Conservation (phyloP, 495 filamentous ascomycete genomes). For the Antarctomyces pellizariae region DNA sequence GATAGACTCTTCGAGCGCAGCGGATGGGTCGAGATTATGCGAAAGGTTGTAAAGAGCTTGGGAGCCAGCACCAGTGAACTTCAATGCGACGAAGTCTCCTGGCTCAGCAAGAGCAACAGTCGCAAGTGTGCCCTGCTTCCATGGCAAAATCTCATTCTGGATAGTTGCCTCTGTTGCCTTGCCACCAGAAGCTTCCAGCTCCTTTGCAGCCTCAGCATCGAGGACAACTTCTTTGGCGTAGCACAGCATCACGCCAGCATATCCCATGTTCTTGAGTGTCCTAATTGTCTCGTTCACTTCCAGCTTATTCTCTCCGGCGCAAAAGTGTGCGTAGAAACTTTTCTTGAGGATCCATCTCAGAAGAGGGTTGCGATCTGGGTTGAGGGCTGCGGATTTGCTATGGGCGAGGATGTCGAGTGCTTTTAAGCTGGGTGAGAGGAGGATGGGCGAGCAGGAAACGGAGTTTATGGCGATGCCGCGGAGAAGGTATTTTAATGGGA, state of each 20-base stretch:
- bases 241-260: constrained; percentile 51
- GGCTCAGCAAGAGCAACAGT: constrained; percentile 49
- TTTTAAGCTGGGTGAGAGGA: constrained; percentile 46
- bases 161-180: constrained; percentile 21
- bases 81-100: constrained; percentile 73
- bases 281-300: constrained; percentile 38
- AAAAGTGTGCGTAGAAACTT: constrained; percentile 74
- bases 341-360: constrained; percentile 37
- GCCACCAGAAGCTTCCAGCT: constrained; percentile 16
- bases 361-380: constrained; percentile 31
- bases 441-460: constrained; percentile 51
- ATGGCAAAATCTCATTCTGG: constrained; percentile 39
- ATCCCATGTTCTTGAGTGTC: constrained; percentile 39
- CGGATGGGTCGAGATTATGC: constrained; percentile 29
- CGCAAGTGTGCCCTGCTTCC: constrained; percentile 50
- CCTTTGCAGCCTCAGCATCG: constrained; percentile 22
- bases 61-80: constrained; percentile 83
- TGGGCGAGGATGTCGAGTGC: constrained; percentile 48
- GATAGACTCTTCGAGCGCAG: constrained; percentile 43
- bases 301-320: constrained; percentile 40
- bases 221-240: constrained; percentile 56
- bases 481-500: constrained; percentile 51
- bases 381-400: constrained; percentile 32
- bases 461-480: constrained; percentile 58
- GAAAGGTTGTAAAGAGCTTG: constrained; percentile 44